These are phyloP conservation scores for Ogataea kodamae DNA, from an alignment of 805 yeast species.

Conservation along the genomic window DNA sequence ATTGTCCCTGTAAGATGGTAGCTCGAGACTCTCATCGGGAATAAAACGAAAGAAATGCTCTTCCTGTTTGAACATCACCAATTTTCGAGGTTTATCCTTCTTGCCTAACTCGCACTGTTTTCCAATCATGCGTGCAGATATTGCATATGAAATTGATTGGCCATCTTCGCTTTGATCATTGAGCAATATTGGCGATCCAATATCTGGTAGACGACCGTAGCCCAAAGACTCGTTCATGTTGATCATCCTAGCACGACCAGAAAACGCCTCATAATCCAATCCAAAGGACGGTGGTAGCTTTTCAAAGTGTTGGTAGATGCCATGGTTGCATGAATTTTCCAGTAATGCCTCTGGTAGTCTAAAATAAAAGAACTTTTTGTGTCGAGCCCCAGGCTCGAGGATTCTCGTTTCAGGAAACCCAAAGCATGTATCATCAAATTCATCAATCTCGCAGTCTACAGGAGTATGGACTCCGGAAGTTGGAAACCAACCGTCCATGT, in stretches of 20 bases:
- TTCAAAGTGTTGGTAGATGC: conserved; percentile 31
- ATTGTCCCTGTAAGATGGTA: conserved; percentile 15
- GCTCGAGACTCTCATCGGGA: conserved; percentile 19
- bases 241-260: conserved; percentile 26
- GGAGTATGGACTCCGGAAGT: conserved; percentile 23
- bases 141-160: conserved; percentile 44
- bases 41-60: conserved; percentile 22
- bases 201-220: conserved; percentile 46
- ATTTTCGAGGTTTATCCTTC: conserved; percentile 12
- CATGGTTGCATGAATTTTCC: conserved; percentile 48
- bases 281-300: conserved; percentile 41
- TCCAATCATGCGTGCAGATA: conserved; percentile 52
- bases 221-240: conserved; percentile 42
- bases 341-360: conserved; percentile 49
- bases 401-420: conserved; percentile 41
- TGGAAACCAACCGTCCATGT: conserved; percentile 38
- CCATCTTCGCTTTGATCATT: conserved; percentile 44
- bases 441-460: conserved; percentile 13
- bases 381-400: conserved; percentile 44
- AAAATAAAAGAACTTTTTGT: conserved; percentile 56
- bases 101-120: conserved; percentile 17
- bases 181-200: conserved; percentile 52
- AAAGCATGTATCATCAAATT: conserved; percentile 25
- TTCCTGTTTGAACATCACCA: conserved; percentile 21
- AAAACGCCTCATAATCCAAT: conserved; percentile 28